These are phyloP conservation scores for Tuber melanosporum DNA, from an alignment of 495 filamentous ascomycete species.

Conservation along the genomic window DNA sequence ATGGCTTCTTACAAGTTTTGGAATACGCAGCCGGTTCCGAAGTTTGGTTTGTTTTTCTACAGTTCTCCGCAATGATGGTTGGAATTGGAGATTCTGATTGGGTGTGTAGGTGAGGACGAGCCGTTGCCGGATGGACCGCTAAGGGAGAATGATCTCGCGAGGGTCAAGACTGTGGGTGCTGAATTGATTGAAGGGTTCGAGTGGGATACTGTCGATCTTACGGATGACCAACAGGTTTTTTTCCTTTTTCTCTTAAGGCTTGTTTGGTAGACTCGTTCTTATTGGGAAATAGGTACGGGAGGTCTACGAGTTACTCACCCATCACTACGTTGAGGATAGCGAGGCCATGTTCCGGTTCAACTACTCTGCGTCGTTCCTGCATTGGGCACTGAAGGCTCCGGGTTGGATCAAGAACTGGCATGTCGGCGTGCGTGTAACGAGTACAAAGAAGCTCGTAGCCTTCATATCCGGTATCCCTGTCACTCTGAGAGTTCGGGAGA, in stretches of 20 bases:
- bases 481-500: conserved; percentile 68
- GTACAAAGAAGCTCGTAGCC: conserved; percentile 75
- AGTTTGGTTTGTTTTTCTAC: conserved; percentile 52
- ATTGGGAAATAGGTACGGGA: conserved; percentile 58
- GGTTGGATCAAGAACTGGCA: conserved; percentile 98
- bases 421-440: conserved; percentile 74
- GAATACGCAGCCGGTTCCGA: conserved; percentile 90
- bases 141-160: conserved; percentile 60
- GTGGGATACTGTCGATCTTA: conserved; percentile 88
- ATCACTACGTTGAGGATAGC: conserved; percentile 94
- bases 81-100: conserved; percentile 9
- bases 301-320: conserved; percentile 77
- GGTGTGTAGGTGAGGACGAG: conserved; percentile 26
- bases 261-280: background rate
- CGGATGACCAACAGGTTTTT: conserved; percentile 52
- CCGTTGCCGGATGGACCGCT: conserved; percentile 50
- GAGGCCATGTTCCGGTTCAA: conserved; percentile 96
- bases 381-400: conserved; percentile 89
- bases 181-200: conserved; percentile 70
- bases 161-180: conserved; percentile 62
- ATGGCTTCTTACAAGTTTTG: conserved; percentile 98
- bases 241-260: background rate
- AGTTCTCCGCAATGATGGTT: background rate
- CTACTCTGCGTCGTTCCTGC: conserved; percentile 79
- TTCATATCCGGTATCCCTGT: conserved; percentile 92